These are phyloP conservation scores for Fusarium abutilonis DNA, from an alignment of 2,329 filamentous ascomycete species.

Conservation along the genomic window DNA sequence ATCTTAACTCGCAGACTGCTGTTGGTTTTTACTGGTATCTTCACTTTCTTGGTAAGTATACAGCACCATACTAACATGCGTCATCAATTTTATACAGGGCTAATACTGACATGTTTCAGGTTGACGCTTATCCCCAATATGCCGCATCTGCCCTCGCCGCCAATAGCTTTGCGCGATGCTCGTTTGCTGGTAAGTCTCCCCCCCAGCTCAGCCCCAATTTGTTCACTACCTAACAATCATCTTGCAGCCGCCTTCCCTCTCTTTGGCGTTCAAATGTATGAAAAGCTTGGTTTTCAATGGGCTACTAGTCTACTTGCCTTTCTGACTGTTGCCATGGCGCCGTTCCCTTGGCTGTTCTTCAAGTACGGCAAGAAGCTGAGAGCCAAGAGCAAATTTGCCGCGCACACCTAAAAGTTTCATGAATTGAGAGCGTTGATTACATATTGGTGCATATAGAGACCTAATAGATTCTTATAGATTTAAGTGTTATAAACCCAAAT, in stretches of 20 bases:
- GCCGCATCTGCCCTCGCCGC: slow-evolving; percentile 38
- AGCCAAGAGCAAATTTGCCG: slow-evolving; percentile 33
- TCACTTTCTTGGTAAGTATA: slow-evolving; percentile 30
- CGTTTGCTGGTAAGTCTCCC: slow-evolving; percentile 21
- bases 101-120: neutral
- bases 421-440: too few relatives aligned
- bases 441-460: neutral
- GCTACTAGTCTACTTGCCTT: slow-evolving; percentile 34
- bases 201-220: rapidly evolving
- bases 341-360: slow-evolving; percentile 38
- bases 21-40: slow-evolving; percentile 26
- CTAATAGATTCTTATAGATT: neutral
- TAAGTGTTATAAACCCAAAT: neutral
- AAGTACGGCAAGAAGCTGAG: slow-evolving; percentile 32
- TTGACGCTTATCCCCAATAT: slow-evolving; percentile 35
- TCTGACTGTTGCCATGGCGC: slow-evolving; percentile 32
- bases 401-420: neutral
- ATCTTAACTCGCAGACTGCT: slow-evolving; percentile 4
- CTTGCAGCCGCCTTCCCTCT: slow-evolving; percentile 26
- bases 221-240: rapidly evolving
- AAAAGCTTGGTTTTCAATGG: slow-evolving; percentile 35
- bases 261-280: slow-evolving; percentile 34
- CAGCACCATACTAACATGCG: neutral
- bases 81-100: too few relatives aligned
- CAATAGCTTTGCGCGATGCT: slow-evolving; percentile 36